Base-by-base conservation (phyloP, 441 rosid genomes). In the Iberis amara region DNA sequence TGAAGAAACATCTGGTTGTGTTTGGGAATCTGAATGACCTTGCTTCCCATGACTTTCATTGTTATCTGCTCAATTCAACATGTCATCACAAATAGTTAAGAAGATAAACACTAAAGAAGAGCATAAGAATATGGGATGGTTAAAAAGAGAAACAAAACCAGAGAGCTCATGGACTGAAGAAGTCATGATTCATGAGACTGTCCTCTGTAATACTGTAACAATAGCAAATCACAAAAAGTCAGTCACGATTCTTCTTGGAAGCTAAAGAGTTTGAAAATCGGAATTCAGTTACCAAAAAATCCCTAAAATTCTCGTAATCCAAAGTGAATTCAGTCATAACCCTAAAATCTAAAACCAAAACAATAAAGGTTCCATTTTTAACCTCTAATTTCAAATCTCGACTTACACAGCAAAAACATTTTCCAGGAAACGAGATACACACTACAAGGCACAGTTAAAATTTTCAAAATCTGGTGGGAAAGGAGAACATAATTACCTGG, bases 81-180 rank as follows among this genome's bases (percentile, higher is more conserved):
- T 3, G 46, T 6, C 4, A 28, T 43, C 68, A 56, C 32, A 24
- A 39, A 11, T 4, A 0, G 14, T 26, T 18, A 50, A 4, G 1
- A 35, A 55, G n/a, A 30, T 5, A 28, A 15, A 32, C 37, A 18
- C 7, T 28, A 24, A 4, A 13, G 10, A 6, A 45, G 7, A 54
- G 8, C 8, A 15, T 2, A 38, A 41, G 37, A 26, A 44, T 3
- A 35, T 9, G 18, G 3, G 30, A 15, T 30, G 13, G 6, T 10
- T 7, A 24, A 38, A 32, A 47, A 51, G 13, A 30, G 48, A 52
- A 26, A 58, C 44, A 52, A 65, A 65, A 65, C 69, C 59, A 31
- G 63, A 64, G 41, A 64, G 63, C 42, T 64, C 69, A 43, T 64
- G 69, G 12, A 64, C 58, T 50, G 69, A 64, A 37, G 69, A 64